phyloP scores from a whole-genome alignment of 495 filamentous ascomycete species.

The Sabuloglossum arenarium region DNA sequence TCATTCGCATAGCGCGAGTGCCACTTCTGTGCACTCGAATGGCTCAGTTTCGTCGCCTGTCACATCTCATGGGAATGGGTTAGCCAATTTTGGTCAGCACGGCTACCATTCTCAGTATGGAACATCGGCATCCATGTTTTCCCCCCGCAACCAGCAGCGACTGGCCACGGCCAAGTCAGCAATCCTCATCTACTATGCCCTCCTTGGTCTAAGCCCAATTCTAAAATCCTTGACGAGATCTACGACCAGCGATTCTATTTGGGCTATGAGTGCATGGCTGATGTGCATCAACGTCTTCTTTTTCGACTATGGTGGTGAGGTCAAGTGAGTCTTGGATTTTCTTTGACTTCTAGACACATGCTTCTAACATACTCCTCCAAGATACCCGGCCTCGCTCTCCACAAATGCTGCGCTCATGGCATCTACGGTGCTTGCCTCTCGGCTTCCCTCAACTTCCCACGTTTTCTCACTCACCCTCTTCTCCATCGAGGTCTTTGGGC shows the following conservation, averaged over 20 bases:
- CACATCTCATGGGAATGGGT: not conserved
- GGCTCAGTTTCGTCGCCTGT: not conserved
- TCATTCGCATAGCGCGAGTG: slow-evolving; percentile 3
- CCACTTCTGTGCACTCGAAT: slow-evolving; percentile 3
- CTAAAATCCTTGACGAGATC: slow-evolving; percentile 84
- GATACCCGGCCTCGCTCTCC: slow-evolving; percentile 67
- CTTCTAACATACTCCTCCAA: slow-evolving; percentile 7
- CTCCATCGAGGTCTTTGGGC: slow-evolving; percentile 87
- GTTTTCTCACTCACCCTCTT: slow-evolving; percentile 93
- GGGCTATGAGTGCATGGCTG: slow-evolving; percentile 87
- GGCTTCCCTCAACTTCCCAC: slow-evolving; percentile 71
- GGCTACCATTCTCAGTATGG: slow-evolving; percentile 13
- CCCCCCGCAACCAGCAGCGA: slow-evolving; percentile 41
- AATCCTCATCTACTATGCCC: slow-evolving; percentile 73
- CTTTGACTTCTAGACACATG: not conserved
- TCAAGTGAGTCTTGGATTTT: slow-evolving; percentile 26
- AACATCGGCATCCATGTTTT: slow-evolving; percentile 19
- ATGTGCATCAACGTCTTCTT: slow-evolving; percentile 91
- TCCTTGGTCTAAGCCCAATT: slow-evolving; percentile 82
- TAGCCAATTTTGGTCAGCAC: not conserved
- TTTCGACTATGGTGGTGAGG: slow-evolving; percentile 75
- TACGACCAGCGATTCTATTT: slow-evolving; percentile 78
- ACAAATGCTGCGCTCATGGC: slow-evolving; percentile 94
- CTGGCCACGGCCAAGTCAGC: slow-evolving; percentile 71
- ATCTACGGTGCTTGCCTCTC: slow-evolving; percentile 73